Conservation (phyloP, 176 grass and related monocot species). For the Echinochloa phyllopogon region DNA sequence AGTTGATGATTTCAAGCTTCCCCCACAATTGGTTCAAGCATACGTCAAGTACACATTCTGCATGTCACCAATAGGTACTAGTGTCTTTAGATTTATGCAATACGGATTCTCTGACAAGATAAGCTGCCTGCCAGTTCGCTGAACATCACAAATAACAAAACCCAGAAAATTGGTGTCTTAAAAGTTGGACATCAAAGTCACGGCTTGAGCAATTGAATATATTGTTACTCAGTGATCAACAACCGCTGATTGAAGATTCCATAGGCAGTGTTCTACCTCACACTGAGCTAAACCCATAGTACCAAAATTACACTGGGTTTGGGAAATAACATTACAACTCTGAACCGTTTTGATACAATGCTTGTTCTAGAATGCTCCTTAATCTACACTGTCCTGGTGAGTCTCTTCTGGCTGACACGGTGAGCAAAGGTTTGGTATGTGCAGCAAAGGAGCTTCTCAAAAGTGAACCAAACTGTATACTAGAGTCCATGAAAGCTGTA, state of each 20-base stretch:
- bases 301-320: conserved; percentile 45
- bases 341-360: conserved; percentile 37
- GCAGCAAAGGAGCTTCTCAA: conserved; percentile 50
- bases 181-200: not conserved
- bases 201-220: not conserved
- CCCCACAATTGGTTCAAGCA: not conserved
- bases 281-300: conserved; percentile 37
- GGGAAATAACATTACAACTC: conserved; percentile 27
- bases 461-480: conserved; percentile 95
- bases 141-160: not conserved
- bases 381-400: conserved; percentile 36
- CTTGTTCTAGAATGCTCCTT: conserved; percentile 38
- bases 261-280: conserved; percentile 13
- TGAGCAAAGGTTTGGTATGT: conserved; percentile 4
- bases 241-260: not conserved
- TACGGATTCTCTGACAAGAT: not conserved
- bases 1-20: not conserved
- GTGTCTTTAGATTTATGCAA: not conserved
- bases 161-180: not conserved
- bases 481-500: conserved; percentile 90
- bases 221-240: not conserved
- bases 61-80: not conserved
- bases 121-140: not conserved
- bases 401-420: not conserved
- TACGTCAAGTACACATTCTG: not conserved